Base-by-base conservation (phyloP, 2,329 filamentous ascomycete species). In the Cytospora mali region DNA sequence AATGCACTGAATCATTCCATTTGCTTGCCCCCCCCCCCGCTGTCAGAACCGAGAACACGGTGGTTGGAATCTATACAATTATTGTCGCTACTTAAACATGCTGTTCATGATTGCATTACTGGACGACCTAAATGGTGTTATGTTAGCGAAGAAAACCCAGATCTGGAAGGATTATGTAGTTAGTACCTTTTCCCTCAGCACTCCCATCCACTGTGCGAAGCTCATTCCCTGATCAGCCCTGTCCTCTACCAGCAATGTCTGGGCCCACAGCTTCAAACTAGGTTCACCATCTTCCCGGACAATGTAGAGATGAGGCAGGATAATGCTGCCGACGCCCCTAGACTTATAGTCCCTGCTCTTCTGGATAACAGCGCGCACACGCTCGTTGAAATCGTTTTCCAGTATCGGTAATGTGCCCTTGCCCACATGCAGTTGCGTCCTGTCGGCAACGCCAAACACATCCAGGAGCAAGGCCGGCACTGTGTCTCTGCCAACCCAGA, bases 221-320 rank as follows among this genome's bases (percentile, higher is more conserved):
- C 93, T 96, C 78, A 96, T 88, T 55, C 93, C 90, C 79, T 97
- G 93, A 74, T 99, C 95, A 61, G 94, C 92, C 68, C 94, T 84
- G 77, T 99, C 95, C 77, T 99, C 95, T 53, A 99, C 90, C 71
- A 99, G 80, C 76, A 98, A 81, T 50, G 95, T 97, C 81, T 97
- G 94, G 51, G 95, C 95, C 95, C 95, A 99, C 67, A 98, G 81
- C 78, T 96, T 93, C 75, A 99, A 80, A 71, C 91, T 94, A 33
- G 95, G 95, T 78, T 99, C 95, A 58, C 95, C 95, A 72, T 98
- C 95, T 76, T 98, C 94, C 70, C 93, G 88, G 66, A 98, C 90
- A 70, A 98, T 84, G 74, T 98, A 99, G 62, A 99, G 81, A 71
- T 96, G 92, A 55, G 95, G 95, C 66, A 96, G 87, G n/a, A 89